Evolutionary conservation across 352 stramenopile genomes (phyloP).

Genomic region (Globisporangium mamillatum): DNA sequence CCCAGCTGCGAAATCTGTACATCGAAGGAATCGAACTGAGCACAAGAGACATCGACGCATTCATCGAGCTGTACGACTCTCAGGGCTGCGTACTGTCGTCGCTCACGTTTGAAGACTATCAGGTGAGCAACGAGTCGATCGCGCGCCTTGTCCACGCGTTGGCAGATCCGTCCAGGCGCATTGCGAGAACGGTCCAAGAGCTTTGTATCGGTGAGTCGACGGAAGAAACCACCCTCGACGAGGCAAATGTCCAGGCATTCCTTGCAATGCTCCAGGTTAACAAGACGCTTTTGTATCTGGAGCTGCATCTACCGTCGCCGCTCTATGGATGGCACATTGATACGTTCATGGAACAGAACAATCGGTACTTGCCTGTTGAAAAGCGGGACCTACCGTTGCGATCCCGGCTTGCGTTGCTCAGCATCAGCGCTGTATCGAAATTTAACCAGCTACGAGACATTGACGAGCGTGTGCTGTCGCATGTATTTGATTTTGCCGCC

Average conservation of each 20-base stretch:
- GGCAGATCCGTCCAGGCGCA: neutral
- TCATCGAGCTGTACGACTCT: constrained; percentile 5
- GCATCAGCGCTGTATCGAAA: neutral
- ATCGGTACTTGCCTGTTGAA: constrained; percentile 4
- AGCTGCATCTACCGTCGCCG: neutral
- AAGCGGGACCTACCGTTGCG: neutral
- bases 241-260: constrained; percentile 1
- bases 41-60: neutral
- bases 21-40: constrained; percentile 6
- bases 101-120: constrained; percentile 6
- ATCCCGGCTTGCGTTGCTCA: constrained; percentile 3
- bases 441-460: neutral
- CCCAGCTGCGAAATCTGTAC: constrained; percentile 4
- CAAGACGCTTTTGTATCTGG: constrained; percentile 5
- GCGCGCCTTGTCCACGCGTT: neutral
- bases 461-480: constrained; percentile 5
- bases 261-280: constrained; percentile 2
- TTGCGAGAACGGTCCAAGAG: constrained; percentile 1
- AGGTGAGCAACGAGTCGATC: constrained; percentile 3
- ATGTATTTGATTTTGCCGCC: constrained; percentile 10
- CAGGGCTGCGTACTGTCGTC: constrained; percentile 1
- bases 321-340: neutral
- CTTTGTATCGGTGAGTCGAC: constrained; percentile 5
- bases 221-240: neutral
- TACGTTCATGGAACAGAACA: constrained; percentile 1